These are phyloP conservation scores for Jackrogersella minutella DNA, from an alignment of 495 filamentous ascomycete genomes.

Conservation along the genomic window DNA sequence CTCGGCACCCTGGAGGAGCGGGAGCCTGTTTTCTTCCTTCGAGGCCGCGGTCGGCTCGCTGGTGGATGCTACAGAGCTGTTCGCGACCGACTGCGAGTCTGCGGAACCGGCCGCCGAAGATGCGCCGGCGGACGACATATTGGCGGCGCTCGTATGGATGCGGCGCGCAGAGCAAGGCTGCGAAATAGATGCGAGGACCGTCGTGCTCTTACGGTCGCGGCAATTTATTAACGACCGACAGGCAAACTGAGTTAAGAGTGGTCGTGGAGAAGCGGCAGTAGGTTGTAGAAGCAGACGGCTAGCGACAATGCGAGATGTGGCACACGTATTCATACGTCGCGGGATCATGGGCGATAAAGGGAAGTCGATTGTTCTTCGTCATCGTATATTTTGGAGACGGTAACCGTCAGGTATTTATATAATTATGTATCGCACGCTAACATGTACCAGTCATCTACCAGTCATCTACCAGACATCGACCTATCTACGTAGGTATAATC, in stretches of 20 bases:
- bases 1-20: slow-evolving; percentile 31
- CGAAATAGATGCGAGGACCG: neutral
- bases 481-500: neutral
- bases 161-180: neutral
- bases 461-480: neutral
- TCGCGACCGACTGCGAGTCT: slow-evolving; percentile 8
- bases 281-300: neutral
- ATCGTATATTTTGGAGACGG: neutral
- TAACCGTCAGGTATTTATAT: slow-evolving; percentile 4
- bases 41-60: neutral
- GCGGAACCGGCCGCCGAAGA: slow-evolving; percentile 6
- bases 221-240: neutral
- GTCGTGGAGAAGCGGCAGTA: neutral
- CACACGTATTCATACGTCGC: slow-evolving; percentile 6
- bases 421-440: no score
- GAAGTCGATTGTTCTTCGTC: neutral
- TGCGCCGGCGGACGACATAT: slow-evolving; percentile 22
- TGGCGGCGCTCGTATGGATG: neutral
- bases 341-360: slow-evolving; percentile 10
- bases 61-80: neutral
- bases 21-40: slow-evolving; percentile 19
- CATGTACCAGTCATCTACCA: no score
- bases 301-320: slow-evolving; percentile 13
- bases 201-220: neutral
- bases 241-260: neutral